Percentiles rank a stretch among this genome's conserved stretches.
Evolutionary conservation across 768 basidiomycete genomes (phyloP).

Genomic region (Phylloporus sp.): DNA sequence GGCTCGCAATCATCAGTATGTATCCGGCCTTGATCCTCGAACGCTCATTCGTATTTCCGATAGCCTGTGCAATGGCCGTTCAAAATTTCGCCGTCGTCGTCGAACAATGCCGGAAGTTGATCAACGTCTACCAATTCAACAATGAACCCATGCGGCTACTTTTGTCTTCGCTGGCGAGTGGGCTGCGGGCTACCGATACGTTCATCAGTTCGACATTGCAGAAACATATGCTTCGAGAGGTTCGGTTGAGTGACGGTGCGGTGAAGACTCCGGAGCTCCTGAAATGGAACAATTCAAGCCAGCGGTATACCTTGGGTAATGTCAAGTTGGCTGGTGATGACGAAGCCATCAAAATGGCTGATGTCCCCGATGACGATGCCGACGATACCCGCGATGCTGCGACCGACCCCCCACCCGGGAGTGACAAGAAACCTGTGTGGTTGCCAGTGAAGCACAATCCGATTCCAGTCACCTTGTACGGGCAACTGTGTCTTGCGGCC

Average conservation of each 20-base stretch:
- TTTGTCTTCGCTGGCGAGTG: constrained; percentile 65
- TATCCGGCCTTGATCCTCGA: background rate
- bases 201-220: constrained; percentile 77
- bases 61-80: constrained; percentile 70
- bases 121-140: constrained; percentile 75
- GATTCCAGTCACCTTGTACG: constrained; percentile 67
- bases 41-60: background rate
- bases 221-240: constrained; percentile 79
- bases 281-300: constrained; percentile 56
- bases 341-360: constrained; percentile 12
- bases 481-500: constrained; percentile 75
- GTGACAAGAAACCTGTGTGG: constrained; percentile 29
- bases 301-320: constrained; percentile 49
- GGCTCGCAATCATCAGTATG: constrained; percentile 71
- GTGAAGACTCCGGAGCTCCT: constrained; percentile 56
- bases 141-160: constrained; percentile 81
- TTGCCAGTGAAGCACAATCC: constrained; percentile 69
- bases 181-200: constrained; percentile 62
- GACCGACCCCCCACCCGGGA: constrained; percentile 8
- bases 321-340: constrained; percentile 19
- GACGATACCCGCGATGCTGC: constrained; percentile 28
- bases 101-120: constrained; percentile 72
- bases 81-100: constrained; percentile 55
- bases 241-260: constrained; percentile 63
- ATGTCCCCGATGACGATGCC: constrained; percentile 31